Percentiles rank a stretch among this genome's conserved stretches.
These are phyloP conservation scores for Ascochyta rabiei DNA, from an alignment of 2,329 filamentous ascomycete species.

Conservation along the genomic window DNA sequence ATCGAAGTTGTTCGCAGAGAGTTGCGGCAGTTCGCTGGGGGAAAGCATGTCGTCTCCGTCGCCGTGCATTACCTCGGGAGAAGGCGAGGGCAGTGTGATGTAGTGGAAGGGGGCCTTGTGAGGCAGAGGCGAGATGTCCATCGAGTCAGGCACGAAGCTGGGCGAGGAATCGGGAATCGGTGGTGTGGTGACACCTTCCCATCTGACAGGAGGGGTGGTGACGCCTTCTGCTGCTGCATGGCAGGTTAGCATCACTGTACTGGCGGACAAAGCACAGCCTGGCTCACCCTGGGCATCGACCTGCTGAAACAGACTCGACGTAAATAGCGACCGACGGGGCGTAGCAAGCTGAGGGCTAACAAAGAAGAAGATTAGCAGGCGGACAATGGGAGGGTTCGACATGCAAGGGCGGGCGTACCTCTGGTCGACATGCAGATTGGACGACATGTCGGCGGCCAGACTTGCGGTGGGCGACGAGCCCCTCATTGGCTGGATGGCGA, in stretches of 20 bases:
- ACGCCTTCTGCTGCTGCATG: conserved; percentile 46
- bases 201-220: conserved; percentile 53
- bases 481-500: conserved; percentile 75
- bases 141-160: conserved; percentile 71
- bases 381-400: conserved; percentile 18
- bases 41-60: conserved; percentile 55
- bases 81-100: conserved; percentile 70
- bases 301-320: conserved; percentile 68
- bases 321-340: conserved; percentile 84
- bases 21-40: conserved; percentile 40
- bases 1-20: conserved; percentile 35
- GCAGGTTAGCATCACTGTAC: conserved; percentile 31
- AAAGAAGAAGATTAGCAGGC: conserved; percentile 49
- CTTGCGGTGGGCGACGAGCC: conserved; percentile 91
- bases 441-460: conserved; percentile 89
- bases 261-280: conserved; percentile 11
- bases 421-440: conserved; percentile 95
- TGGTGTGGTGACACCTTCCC: conserved; percentile 80
- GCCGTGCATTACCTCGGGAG: conserved; percentile 60
- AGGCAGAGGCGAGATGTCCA: conserved; percentile 90
- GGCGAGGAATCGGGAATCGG: conserved; percentile 86
- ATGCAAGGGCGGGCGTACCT: conserved; percentile 65
- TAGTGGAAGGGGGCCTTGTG: conserved; percentile 75
- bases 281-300: conserved; percentile 65
- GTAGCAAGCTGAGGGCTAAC: conserved; percentile 80